These are phyloP conservation scores for Thielaviopsis ethacetica DNA, from an alignment of 2,329 filamentous ascomycete genomes.

Conservation along the genomic window DNA sequence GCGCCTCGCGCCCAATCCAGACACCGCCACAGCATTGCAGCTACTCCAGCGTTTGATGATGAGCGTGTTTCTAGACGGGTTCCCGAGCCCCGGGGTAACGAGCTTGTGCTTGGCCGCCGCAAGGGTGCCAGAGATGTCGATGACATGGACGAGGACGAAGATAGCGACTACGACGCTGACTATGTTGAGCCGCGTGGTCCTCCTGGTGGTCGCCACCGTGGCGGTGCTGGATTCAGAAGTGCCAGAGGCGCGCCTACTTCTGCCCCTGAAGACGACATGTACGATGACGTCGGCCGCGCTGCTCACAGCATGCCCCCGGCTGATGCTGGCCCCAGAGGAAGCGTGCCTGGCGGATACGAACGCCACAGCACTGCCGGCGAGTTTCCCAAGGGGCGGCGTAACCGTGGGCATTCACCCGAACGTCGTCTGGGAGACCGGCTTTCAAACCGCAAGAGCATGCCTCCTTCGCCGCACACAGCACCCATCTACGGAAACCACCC, in stretches of 20 bases:
- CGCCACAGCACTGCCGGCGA: conserved; percentile 10
- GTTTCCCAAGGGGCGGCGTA: conserved; percentile 8
- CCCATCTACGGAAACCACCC: conserved; percentile 5
- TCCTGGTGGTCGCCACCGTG: background rate
- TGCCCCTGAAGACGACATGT: conserved; percentile 7
- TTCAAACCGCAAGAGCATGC: conserved; percentile 8
- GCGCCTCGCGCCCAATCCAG: conserved; percentile 5
- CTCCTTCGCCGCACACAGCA: conserved; percentile 8
- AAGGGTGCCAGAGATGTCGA: background rate
- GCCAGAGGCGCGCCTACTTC: background rate
- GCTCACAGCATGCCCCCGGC: conserved; percentile 3
- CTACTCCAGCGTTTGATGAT: conserved; percentile 2
- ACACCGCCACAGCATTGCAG: conserved; percentile 1
- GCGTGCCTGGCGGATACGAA: background rate
- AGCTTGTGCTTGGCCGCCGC: conserved; percentile 6
- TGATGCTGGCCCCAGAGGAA: background rate
- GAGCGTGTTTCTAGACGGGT: background rate
- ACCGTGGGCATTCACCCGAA: conserved; percentile 1
- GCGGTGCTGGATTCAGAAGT: background rate
- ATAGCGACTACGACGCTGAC: background rate
- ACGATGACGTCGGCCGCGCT: conserved; percentile 1
- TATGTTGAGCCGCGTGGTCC: background rate
- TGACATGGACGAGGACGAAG: conserved; percentile 10
- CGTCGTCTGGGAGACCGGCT: conserved; percentile 3
- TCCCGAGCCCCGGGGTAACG: conserved; percentile 3